phyloP scores from a whole-genome alignment of 179 eudicot genomes.

The Silene noctiflora region DNA sequence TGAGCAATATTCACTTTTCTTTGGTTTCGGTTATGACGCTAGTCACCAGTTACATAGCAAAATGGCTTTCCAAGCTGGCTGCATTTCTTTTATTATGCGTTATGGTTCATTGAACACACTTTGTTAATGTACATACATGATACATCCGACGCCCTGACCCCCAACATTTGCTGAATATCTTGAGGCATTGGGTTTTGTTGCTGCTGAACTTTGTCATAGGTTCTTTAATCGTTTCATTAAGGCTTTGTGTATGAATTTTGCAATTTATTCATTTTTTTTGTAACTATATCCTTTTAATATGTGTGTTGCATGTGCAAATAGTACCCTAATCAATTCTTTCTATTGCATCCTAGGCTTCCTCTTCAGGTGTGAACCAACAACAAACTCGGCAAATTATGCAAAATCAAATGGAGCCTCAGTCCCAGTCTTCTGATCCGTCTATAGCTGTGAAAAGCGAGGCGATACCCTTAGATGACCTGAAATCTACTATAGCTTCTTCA shows the following conservation, averaged over 20 bases:
- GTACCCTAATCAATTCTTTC: conserved; percentile 20
- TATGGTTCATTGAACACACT: neutral
- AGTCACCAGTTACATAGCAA: no score
- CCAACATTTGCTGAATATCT: neutral
- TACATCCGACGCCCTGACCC: neutral
- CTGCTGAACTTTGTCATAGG: neutral
- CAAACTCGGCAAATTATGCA: conserved; percentile 42
- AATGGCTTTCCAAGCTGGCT: no score
- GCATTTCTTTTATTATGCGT: no score
- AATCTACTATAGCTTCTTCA: conserved; percentile 34
- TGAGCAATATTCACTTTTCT: neutral
- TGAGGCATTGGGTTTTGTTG: neutral
- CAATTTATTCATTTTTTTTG: neutral
- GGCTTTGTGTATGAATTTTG: neutral
- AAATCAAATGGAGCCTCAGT: conserved; percentile 42
- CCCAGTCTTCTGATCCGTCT: conserved; percentile 45
- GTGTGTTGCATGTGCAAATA: neutral
- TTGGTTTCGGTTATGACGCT: neutral
- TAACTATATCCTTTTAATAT: neutral
- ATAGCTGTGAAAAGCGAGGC: conserved; percentile 44
- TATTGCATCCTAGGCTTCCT: conserved; percentile 44
- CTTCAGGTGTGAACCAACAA: conserved; percentile 49
- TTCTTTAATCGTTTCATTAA: neutral
- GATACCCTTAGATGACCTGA: conserved; percentile 38
- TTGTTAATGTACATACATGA: neutral